Evolutionary conservation across 441 rosid genomes (phyloP).

Genomic region (Populus trichocarpa): DNA sequence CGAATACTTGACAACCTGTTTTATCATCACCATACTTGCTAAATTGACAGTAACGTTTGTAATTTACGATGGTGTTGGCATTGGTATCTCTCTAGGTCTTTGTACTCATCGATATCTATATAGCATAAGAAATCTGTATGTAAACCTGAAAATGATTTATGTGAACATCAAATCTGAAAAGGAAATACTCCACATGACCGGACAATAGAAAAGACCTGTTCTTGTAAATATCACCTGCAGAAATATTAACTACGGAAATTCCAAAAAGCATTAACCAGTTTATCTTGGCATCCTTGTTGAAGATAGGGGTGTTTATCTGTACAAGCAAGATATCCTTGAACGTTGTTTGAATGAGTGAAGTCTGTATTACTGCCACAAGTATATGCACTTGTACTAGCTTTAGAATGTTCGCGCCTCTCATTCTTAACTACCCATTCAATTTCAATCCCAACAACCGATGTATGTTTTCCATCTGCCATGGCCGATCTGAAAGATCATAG

Average conservation of each 20-base stretch:
- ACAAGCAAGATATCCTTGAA: background rate
- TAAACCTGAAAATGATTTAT: background rate
- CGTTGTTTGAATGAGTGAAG: background rate
- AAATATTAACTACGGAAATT: background rate
- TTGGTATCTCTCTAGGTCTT: background rate
- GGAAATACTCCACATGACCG: background rate
- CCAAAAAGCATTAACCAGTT: background rate
- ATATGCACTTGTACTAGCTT: background rate
- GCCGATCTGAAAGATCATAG: background rate
- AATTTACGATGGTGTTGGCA: background rate
- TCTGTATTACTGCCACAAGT: background rate
- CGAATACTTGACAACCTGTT: slow-evolving; percentile 6
- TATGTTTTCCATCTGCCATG: background rate
- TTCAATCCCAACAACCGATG: background rate
- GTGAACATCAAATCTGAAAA: background rate
- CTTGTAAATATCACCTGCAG: background rate
- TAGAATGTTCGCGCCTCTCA: background rate
- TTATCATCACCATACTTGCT: slow-evolving; percentile 13
- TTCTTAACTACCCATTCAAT: background rate
- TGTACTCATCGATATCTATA: slow-evolving; percentile 11
- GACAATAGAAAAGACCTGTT: background rate
- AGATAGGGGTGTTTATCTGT: background rate
- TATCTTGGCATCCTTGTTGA: background rate
- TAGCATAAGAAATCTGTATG: background rate
- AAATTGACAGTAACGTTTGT: slow-evolving; percentile 11